These are phyloP conservation scores for Xylariaceae sp. DNA, from an alignment of 2,329 filamentous ascomycete species.

Conservation along the genomic window DNA sequence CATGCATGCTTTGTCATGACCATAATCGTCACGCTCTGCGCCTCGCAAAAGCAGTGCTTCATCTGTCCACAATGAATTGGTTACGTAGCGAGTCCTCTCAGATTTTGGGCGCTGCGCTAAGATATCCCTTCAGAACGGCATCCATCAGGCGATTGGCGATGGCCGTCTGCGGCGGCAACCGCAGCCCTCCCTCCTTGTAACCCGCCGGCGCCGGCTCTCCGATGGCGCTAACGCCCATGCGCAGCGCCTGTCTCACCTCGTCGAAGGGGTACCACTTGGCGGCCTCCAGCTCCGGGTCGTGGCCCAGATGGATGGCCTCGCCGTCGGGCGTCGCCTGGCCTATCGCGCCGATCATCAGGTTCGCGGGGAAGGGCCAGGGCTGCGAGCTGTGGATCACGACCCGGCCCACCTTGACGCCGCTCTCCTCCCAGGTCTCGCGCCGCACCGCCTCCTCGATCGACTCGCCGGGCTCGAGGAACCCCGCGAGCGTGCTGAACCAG, in stretches of 20 bases:
- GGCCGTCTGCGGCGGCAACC: slow-evolving; percentile 81
- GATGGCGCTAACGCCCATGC: slow-evolving; percentile 66
- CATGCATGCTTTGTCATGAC: neutral
- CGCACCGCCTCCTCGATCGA: slow-evolving; percentile 83
- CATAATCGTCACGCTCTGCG: neutral
- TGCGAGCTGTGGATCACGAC: slow-evolving; percentile 84
- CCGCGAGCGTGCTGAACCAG: slow-evolving; percentile 89
- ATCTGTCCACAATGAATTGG: neutral
- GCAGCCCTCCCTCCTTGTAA: slow-evolving; percentile 76
- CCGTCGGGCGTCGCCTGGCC: slow-evolving; percentile 79
- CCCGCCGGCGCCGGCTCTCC: slow-evolving; percentile 65
- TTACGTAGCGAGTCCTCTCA: slow-evolving; percentile 35
- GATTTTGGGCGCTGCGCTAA: slow-evolving; percentile 58
- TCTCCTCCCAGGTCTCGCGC: slow-evolving; percentile 85
- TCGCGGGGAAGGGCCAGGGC: slow-evolving; percentile 86
- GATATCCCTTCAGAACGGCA: slow-evolving; percentile 77
- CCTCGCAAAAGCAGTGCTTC: neutral
- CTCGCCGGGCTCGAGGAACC: slow-evolving; percentile 84
- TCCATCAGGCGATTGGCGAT: slow-evolving; percentile 89
- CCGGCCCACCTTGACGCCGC: slow-evolving; percentile 73
- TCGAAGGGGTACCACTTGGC: slow-evolving; percentile 87
- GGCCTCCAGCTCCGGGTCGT: slow-evolving; percentile 89
- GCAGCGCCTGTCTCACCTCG: slow-evolving; percentile 76
- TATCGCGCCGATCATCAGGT: slow-evolving; percentile 84
- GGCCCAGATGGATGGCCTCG: slow-evolving; percentile 78